These are phyloP conservation scores for Sphaerobolus stellatus DNA, from an alignment of 1,284 basidiomycete species.

Conservation along the genomic window DNA sequence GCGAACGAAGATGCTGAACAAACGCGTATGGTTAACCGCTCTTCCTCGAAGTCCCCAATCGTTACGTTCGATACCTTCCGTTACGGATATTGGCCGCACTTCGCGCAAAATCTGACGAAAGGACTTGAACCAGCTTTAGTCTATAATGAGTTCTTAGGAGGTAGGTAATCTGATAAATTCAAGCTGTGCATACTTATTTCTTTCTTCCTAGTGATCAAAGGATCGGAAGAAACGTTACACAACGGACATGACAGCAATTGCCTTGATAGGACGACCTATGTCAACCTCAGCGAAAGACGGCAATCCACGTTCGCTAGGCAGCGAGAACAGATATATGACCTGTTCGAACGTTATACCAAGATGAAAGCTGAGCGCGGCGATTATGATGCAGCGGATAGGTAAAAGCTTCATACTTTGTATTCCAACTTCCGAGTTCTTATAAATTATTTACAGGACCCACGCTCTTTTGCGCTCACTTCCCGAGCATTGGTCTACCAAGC, in stretches of 20 bases:
- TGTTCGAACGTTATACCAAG: conserved; percentile 56
- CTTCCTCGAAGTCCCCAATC: conserved; percentile 18
- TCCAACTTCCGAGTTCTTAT: background rate
- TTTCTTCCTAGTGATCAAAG: conserved; percentile 58
- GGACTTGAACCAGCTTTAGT: conserved; percentile 64
- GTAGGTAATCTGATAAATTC: no score
- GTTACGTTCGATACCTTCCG: conserved; percentile 55
- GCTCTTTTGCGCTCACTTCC: conserved; percentile 44
- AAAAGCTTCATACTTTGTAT: conserved; percentile 11
- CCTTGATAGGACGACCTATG: conserved; percentile 48
- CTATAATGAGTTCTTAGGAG: conserved; percentile 69
- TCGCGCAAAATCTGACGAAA: conserved; percentile 54
- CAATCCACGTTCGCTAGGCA: conserved; percentile 55
- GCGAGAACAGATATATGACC: conserved; percentile 48
- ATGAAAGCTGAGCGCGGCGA: conserved; percentile 46
- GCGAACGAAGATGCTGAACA: background rate
- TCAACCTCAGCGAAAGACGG: conserved; percentile 46
- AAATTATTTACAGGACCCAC: conserved; percentile 42
- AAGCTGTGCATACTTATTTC: no score
- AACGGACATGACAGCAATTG: conserved; percentile 30
- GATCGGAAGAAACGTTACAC: conserved; percentile 52
- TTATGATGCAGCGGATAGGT: conserved; percentile 66
- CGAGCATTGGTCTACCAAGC: conserved; percentile 36
- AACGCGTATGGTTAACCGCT: background rate
- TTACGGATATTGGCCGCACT: conserved; percentile 61